A percentile compares a stretch with the other conserved stretches of the same genome.
Evolutionary conservation across 176 grass and related monocot genomes (phyloP).

Genomic region (Musa beccarii): DNA sequence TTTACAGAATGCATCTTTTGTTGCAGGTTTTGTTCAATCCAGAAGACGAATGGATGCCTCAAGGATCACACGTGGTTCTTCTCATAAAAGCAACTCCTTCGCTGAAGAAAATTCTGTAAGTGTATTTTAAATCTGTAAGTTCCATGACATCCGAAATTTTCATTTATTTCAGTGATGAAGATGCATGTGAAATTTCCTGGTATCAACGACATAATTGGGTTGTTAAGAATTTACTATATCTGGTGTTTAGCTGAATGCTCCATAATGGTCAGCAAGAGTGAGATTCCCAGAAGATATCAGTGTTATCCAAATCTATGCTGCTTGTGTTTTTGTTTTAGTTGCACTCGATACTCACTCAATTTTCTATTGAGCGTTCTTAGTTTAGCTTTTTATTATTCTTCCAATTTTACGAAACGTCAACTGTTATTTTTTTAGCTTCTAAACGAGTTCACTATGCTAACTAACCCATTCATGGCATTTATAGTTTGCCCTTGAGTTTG

Average conservation of each 20-base stretch:
- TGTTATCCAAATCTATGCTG: not conserved
- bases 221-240: too few relatives aligned
- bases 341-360: not conserved
- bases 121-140: not conserved
- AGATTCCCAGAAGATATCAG: too few relatives aligned
- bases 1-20: not conserved
- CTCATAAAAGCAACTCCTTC: not conserved
- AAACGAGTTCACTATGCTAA: not conserved
- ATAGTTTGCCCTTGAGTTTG: slow-evolving; percentile 43
- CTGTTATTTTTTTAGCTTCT: slow-evolving; percentile 16
- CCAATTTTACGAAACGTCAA: not conserved
- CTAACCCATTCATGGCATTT: not conserved
- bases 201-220: too few relatives aligned
- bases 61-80: slow-evolving; percentile 1
- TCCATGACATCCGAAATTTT: not conserved
- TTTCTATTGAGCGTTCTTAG: not conserved
- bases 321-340: not conserved
- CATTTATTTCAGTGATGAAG: not conserved
- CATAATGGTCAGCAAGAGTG: not conserved
- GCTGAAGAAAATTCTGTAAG: slow-evolving; percentile 15
- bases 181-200: not conserved
- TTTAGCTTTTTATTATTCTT: not conserved
- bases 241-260: not conserved
- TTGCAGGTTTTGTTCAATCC: slow-evolving; percentile 8
- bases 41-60: not conserved